Percentiles rank a stretch among this genome's conserved stretches.
These are phyloP conservation scores for Rhytidhysteron rufulum DNA, from an alignment of 2,329 filamentous ascomycete species.

Conservation along the genomic window DNA sequence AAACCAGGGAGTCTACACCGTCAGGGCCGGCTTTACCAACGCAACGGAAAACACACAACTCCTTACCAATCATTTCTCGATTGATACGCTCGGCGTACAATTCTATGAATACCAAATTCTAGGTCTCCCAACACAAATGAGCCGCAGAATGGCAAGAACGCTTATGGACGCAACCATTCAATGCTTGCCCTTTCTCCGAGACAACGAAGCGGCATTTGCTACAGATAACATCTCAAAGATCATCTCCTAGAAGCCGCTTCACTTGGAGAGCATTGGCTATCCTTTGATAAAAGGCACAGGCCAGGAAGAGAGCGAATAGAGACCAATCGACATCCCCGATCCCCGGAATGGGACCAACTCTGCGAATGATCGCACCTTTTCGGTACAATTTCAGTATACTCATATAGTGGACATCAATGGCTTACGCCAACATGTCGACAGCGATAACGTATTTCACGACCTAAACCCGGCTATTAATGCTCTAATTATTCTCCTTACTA, in stretches of 20 bases:
- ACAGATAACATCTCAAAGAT: constrained; percentile 12
- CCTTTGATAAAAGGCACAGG: not conserved
- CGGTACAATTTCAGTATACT: not conserved
- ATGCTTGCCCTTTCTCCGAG: constrained; percentile 3
- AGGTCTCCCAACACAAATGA: constrained; percentile 3
- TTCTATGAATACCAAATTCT: constrained; percentile 14
- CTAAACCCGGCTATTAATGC: constrained; percentile 7
- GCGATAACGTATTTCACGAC: constrained; percentile 3
- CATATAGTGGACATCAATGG: not conserved
- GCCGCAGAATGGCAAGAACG: constrained; percentile 5
- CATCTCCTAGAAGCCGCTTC: constrained; percentile 7
- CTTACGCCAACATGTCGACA: not conserved
- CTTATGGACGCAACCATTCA: constrained; percentile 9
- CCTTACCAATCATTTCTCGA: constrained; percentile 12
- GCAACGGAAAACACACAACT: constrained; percentile 9
- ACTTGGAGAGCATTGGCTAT: not conserved
- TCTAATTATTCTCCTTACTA: constrained; percentile 14
- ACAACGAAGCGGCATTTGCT: constrained; percentile 4
- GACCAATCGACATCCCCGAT: not conserved
- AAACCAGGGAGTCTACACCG: no score
- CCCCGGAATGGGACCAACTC: not conserved
- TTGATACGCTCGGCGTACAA: not conserved
- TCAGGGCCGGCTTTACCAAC: no score
- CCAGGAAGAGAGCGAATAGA: constrained; percentile 1
- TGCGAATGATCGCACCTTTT: not conserved